phyloP scores from a whole-genome alignment of 2,329 filamentous ascomycete species.

The Didymella glomerata region DNA sequence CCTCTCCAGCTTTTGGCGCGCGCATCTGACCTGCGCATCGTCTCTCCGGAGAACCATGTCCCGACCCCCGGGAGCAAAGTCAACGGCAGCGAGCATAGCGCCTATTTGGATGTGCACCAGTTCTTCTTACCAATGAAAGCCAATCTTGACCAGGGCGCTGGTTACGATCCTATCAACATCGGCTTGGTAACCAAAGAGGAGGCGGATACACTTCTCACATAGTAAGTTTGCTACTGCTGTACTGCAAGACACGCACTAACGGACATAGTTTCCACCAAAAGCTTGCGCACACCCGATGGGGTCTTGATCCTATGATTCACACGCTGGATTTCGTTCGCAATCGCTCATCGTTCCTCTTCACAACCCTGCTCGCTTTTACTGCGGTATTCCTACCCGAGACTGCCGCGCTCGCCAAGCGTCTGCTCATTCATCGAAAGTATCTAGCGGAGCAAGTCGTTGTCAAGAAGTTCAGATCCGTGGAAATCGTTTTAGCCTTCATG shows the following conservation, averaged over 20 bases:
- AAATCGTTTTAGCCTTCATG: conserved; percentile 79
- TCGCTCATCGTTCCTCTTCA: conserved; percentile 75
- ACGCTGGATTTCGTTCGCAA: conserved; percentile 71
- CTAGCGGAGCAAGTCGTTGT: conserved; percentile 70
- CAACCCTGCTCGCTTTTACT: conserved; percentile 73
- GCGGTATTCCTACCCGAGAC: conserved; percentile 72
- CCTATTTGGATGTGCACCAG: conserved; percentile 63
- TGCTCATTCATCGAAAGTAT: conserved; percentile 70
- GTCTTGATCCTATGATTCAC: conserved; percentile 72
- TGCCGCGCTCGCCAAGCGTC: conserved; percentile 69
- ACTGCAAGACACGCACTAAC: not conserved
- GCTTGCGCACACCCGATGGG: conserved; percentile 77
- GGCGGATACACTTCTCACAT: conserved; percentile 69
- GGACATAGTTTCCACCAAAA: conserved; percentile 69
- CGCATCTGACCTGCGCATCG: conserved; percentile 63
- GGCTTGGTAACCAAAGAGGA: conserved; percentile 73
- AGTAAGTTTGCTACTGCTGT: conserved; percentile 58
- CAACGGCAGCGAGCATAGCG: conserved; percentile 47
- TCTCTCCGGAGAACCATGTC: conserved; percentile 33
- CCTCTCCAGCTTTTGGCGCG: conserved; percentile 76
- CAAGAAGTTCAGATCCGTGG: conserved; percentile 71
- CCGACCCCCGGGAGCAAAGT: conserved; percentile 41
- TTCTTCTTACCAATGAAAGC: conserved; percentile 74
- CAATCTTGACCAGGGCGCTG: conserved; percentile 68
- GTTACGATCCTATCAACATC: conserved; percentile 73